Base-by-base conservation (phyloP, 768 basidiomycete genomes). In the Boletus rubropictus region DNA sequence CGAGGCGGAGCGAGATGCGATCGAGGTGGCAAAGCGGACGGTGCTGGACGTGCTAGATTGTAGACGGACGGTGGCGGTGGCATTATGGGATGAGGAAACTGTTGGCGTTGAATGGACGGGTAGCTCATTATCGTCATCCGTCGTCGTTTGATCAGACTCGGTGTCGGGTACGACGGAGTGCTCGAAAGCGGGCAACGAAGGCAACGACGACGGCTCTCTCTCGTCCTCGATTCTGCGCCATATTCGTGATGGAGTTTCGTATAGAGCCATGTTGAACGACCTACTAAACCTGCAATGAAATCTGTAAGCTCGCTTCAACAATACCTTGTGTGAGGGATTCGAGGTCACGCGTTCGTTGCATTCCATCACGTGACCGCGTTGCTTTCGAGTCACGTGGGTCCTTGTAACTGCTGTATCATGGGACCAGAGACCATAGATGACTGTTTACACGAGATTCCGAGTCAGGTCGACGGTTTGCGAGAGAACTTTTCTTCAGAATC, bases 141-240 rank as follows among this genome's bases (percentile, higher is more conserved):
- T 69, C 14, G 61, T 66, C 39, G 68, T 69, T 36, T 72, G 68
- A 48, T 65, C 57, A 20, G 57, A 60, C 44, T 65, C 64, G 31
- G 62, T 60, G 41, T 72, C 69, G 22, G 62, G 66, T 46, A 71
- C 70, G 4, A 62, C 70, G 17, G 82, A 84, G 55, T 85, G 79
- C 25, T 89, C 86, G 58, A 86, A 82, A 2, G 59, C 72, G 7
- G 87, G 85, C 11, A 90, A 65, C 3, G 86, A 87, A 2, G 89
- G 89, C 3, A 92, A 70, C 25, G 89, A 91, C 9, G 89, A 85
- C 73, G 90, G 84, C 52, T 89, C 86, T 52, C 72, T 66, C 50
- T 81, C 79, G 55, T 89, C 84, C 63, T 91, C 80, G 42, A 92
- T 89, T 38, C 89, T 78, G 24, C 89, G 77, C 84, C 84, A 87